phyloP scores from a whole-genome alignment of 768 basidiomycete species.

The Leccinum sublutescens region DNA sequence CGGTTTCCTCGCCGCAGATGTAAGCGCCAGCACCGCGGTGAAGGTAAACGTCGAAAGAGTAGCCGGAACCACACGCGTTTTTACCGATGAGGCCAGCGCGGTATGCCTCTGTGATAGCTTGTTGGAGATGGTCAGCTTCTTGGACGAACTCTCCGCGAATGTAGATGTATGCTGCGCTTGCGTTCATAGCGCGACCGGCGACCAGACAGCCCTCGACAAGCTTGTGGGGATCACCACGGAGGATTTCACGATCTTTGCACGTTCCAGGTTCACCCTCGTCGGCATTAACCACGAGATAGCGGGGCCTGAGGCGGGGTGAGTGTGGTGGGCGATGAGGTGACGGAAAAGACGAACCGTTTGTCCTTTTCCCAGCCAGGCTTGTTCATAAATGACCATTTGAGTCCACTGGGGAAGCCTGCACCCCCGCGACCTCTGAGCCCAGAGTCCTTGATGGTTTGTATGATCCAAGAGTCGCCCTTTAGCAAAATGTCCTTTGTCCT shows the following conservation, averaged over 20 bases:
- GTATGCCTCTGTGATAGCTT: conserved; percentile 96
- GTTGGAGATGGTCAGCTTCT: conserved; percentile 90
- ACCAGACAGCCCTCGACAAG: conserved; percentile 97
- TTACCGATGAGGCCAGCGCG: conserved; percentile 84
- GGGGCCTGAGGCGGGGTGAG: conserved; percentile 55
- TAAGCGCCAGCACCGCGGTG: conserved; percentile 98
- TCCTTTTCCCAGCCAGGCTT: conserved; percentile 99
- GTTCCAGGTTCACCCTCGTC: conserved; percentile 99
- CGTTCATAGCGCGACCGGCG: conserved; percentile 96
- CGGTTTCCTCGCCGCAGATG: conserved; percentile 98
- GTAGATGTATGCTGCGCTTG: conserved; percentile 98
- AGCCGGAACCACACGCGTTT: conserved; percentile 89
- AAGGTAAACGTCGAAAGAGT: conserved; percentile 96
- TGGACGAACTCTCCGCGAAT: conserved; percentile 98
- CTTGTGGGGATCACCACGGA: conserved; percentile 98
- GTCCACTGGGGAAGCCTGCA: conserved; percentile 93
- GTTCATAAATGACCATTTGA: conserved; percentile 99
- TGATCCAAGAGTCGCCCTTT: conserved; percentile 98
- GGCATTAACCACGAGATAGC: conserved; percentile 96
- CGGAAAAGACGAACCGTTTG: conserved; percentile 50
- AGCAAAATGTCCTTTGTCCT: conserved; percentile 92
- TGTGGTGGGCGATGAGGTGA: background rate
- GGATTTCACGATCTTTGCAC: conserved; percentile 98
- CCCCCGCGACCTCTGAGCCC: conserved; percentile 95
- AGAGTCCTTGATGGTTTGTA: conserved; percentile 93